Evolutionary conservation across 164 flowering plant species (phyloP), one percentile per base, ranked within the genome.

Genomic region (Houttuynia cordata): DNA sequence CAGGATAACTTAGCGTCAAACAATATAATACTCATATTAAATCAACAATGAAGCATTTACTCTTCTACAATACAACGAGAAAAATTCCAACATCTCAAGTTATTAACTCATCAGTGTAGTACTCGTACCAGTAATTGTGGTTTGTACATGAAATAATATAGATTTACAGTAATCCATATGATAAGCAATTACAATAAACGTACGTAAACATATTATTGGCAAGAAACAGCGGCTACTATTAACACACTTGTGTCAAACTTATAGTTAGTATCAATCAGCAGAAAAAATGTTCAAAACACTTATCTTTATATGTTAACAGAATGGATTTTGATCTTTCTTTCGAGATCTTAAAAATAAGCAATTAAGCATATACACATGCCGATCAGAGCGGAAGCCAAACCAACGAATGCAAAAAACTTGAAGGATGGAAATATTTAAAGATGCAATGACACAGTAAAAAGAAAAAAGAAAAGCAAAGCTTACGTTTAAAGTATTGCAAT

Each of bases 401-500:
- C 12, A 13, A 24, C 18, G 9, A 37, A 39, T 34, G 25, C 1
- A 37, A n/a, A 8, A 37, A 37, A 3, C 59, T 7, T n/a, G 21
- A 30, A 25, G 9, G 8, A 57, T 4, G 13, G 18, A 57, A 7
- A 0, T 3, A 39, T 21, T 18, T n/a, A 19, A 4, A 34, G 34
- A 20, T 18, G 10, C 37, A 54, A 23, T 15, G 50, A 25, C 7
- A 17, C 39, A 59, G 19, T 21, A 10, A 41, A 19, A 55, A 8
- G 17, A 10, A 41, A 19, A 55, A 8, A 62, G 53, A 19, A 65
- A 65, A 54, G 37, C 53, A 72, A 62, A 47, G 71, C 93, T 80
- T 79, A 93, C 97, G 51, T 73, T 73, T 80, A 74, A 90, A 85
- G 71, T 82, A 93, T 67, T 81, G 79, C 51, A 81, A 71, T 56